Conservation (phyloP, 2,329 filamentous ascomycete species). For the Lachnellula cervina region DNA sequence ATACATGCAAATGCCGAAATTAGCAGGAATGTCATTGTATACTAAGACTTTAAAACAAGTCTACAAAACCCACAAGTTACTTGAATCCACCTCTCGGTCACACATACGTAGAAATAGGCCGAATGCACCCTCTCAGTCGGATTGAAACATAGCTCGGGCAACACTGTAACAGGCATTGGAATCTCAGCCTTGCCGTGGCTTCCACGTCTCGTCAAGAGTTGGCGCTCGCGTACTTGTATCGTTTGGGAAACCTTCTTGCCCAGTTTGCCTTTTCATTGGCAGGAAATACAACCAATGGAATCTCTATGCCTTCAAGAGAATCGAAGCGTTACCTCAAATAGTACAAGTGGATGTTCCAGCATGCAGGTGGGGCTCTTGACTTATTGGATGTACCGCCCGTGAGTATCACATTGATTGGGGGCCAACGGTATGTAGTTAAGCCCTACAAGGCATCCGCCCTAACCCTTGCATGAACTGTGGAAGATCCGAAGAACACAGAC, state of each 20-base stretch:
- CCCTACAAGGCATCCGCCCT: not conserved
- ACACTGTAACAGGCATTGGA: not conserved
- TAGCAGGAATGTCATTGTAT: too few relatives aligned
- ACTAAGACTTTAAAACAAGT: too few relatives aligned
- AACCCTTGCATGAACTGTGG: not conserved
- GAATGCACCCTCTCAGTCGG: not conserved
- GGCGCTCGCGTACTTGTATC: not conserved
- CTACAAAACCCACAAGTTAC: too few relatives aligned
- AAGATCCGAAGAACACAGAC: conserved; percentile 7
- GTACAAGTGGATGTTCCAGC: too few relatives aligned
- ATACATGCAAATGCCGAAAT: too few relatives aligned
- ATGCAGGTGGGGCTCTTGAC: not conserved
- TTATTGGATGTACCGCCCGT: not conserved
- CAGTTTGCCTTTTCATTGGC: not conserved
- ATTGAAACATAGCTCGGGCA: not conserved
- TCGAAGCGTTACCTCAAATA: not conserved
- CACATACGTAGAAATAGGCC: too few relatives aligned
- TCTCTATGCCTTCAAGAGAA: not conserved
- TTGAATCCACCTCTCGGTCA: too few relatives aligned
- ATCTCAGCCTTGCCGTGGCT: not conserved
- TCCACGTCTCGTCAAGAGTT: not conserved
- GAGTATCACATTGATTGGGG: not conserved
- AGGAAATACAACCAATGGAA: too few relatives aligned
- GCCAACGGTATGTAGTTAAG: not conserved
- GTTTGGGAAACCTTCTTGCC: not conserved